Evolutionary conservation across 345 rosid species (phyloP).

Genomic region (Cardiospermum halicacabum): DNA sequence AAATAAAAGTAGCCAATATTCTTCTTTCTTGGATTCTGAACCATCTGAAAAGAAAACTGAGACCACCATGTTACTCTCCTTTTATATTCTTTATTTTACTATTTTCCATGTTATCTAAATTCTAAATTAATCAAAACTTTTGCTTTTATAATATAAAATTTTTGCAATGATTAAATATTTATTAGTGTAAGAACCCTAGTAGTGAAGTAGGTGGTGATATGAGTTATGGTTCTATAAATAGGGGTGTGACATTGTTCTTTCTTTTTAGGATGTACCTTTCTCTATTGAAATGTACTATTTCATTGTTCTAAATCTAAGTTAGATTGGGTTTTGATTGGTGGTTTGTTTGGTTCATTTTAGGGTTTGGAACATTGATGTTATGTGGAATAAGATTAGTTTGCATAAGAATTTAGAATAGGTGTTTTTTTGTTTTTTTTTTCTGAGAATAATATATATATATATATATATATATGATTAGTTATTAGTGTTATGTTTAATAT

Average conservation of each 20-base stretch:
- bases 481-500: no score
- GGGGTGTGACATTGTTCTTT: constrained; percentile 5
- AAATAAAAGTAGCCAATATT: constrained; percentile 29
- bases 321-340: no score
- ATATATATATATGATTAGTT: no score
- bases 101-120: constrained; percentile 20
- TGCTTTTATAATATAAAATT: background rate
- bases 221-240: constrained; percentile 38
- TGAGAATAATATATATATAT: no score
- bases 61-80: no score
- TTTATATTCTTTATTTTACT: no score
- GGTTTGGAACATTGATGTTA: no score
- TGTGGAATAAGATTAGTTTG: no score
- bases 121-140: background rate
- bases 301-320: no score
- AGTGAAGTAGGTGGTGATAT: constrained; percentile 26
- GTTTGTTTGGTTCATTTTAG: background rate
- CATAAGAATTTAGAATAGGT: no score
- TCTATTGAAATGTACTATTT: background rate
- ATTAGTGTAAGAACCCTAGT: constrained; percentile 12
- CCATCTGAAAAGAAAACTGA: constrained; percentile 20
- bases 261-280: background rate
- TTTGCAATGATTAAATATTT: constrained; percentile 10
- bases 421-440: no score
- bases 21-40: constrained; percentile 30